A percentile compares a stretch with the other conserved stretches of the same genome.
Evolutionary conservation across 2,329 filamentous ascomycete species (phyloP).

Genomic region (Hypoxylon rubiginosum): DNA sequence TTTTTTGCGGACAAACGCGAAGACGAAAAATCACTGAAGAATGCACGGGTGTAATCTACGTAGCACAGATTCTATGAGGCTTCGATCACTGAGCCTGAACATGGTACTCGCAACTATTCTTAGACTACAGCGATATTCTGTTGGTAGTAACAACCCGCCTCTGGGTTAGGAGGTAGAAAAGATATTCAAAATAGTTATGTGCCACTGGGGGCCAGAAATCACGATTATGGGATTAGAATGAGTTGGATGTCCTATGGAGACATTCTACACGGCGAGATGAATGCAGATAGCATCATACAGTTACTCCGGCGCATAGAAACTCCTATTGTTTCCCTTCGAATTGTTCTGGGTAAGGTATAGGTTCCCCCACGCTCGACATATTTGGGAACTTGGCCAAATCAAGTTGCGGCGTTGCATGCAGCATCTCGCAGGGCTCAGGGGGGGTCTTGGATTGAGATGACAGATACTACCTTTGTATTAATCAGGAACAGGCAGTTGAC

Average conservation of each 20-base stretch:
- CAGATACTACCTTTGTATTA: slow-evolving; percentile 16
- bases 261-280: neutral
- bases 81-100: too few species aligned
- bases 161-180: neutral
- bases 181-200: slow-evolving; percentile 3
- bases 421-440: slow-evolving; percentile 11
- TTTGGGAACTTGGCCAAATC: slow-evolving; percentile 2
- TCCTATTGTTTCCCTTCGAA: neutral
- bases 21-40: too few species aligned
- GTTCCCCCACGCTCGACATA: slow-evolving; percentile 20
- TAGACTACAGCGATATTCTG: too few species aligned
- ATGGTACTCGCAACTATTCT: too few species aligned
- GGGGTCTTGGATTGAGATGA: neutral
- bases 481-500: slow-evolving; percentile 18
- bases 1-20: too few species aligned
- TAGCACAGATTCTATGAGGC: too few species aligned
- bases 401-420: slow-evolving; percentile 28
- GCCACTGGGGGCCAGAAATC: slow-evolving; percentile 3
- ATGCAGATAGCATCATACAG: neutral
- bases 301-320: neutral
- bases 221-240: slow-evolving; percentile 9
- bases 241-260: too few species aligned
- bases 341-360: neutral
- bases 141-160: too few species aligned
- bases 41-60: too few species aligned